These are phyloP conservation scores for Parastagonospora avenae DNA, from an alignment of 2,329 filamentous ascomycete species.

Conservation along the genomic window DNA sequence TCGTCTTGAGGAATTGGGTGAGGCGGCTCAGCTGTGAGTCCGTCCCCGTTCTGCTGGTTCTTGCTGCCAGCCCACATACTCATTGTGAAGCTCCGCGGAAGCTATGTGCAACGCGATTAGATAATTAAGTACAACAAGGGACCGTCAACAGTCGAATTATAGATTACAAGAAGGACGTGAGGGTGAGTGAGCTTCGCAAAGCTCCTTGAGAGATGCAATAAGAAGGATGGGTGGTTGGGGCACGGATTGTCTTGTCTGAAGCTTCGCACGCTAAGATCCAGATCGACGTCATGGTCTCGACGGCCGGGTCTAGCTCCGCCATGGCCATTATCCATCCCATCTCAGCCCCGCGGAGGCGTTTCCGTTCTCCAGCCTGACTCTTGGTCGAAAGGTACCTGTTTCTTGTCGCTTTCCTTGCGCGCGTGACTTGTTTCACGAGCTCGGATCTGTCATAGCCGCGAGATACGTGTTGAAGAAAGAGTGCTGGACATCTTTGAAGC, in stretches of 20 bases:
- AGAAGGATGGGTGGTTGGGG: slow-evolving; percentile 2
- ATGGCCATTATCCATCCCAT: not conserved
- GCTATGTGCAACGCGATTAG: slow-evolving; percentile 15
- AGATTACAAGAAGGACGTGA: not conserved
- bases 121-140: not conserved
- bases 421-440: no score
- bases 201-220: not conserved
- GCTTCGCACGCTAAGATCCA: slow-evolving; percentile 17
- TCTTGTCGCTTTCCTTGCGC: no score
- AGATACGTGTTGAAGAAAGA: no score
- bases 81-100: slow-evolving; percentile 27
- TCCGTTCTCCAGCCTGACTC: not conserved
- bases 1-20: slow-evolving; percentile 26
- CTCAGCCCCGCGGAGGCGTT: slow-evolving; percentile 1
- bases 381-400: no score
- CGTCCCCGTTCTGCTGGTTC: slow-evolving; percentile 51
- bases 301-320: slow-evolving; percentile 8
- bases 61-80: slow-evolving; percentile 61
- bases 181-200: slow-evolving; percentile 9
- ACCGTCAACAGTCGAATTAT: not conserved
- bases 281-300: slow-evolving; percentile 26
- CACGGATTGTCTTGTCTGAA: slow-evolving; percentile 18
- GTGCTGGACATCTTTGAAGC: no score
- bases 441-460: no score
- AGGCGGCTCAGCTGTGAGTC: slow-evolving; percentile 27